Base-by-base conservation (phyloP, 768 basidiomycete species). In the Naematelia encephala region DNA sequence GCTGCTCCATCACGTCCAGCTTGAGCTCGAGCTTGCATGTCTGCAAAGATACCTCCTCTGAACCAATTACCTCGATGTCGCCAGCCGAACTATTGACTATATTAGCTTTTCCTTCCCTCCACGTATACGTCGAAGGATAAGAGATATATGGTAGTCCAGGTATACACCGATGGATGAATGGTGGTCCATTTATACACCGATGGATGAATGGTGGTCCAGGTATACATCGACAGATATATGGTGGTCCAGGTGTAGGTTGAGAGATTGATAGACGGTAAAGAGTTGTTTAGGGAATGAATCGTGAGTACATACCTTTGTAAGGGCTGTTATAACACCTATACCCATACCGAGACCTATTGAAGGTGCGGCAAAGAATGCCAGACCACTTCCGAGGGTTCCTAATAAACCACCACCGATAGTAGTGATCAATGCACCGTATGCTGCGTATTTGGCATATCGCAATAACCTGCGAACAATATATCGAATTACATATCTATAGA, bases 341-440 rank as follows among this genome's bases (percentile, higher is more conserved):
- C 63, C 72, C 64, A 66, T 69, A 0, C 72, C 72, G 5, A 60
- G 62, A 13, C 56, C 51, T 39, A 73, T 64, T 16, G 58, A 47
- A 3, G 72, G 72, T 2, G 72, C 72, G 28, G 72, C 72, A 49
- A 73, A 73, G 57, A 70, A 73, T 3, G 72, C 67, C 34, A 73
- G 13, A 26, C 69, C 69, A 34, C 63, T 66, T 1, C 72, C 72
- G 47, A 73, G 21, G 16, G 69, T 70, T 5, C 72, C 72, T 1
- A 73, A 48, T 14, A 70, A 30, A 5, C 56, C 51, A 16, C 65
- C 62, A 13, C 68, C 70, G 3, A 70, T 23, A 25, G 63, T 61
- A 25, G 72, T 69, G 13, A 67, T 53, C 12, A 67, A 39, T 4
- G 64, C 67, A 27, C 69, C 72, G 2, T 63, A 63, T 14, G 59